Base-by-base conservation (phyloP, 768 basidiomycete species). In the Phylloporus arenicola region DNA sequence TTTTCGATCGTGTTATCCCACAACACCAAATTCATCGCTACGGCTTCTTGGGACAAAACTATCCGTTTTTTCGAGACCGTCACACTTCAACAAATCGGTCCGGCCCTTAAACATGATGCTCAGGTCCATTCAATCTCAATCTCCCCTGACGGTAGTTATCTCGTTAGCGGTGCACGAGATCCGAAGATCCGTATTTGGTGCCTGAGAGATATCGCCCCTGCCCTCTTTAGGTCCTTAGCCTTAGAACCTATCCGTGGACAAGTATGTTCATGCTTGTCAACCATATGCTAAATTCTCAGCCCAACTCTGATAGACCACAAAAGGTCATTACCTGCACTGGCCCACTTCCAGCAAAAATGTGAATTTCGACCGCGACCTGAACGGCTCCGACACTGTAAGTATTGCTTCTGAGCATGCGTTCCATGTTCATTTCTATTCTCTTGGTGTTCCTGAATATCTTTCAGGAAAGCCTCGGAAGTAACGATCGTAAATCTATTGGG, bases 41-140 rank as follows among this genome's bases (percentile, higher is more conserved):
- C 65, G 7, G 65, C 56, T 1, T 69, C 65, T 4, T 53, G 45
- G 55, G 66, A 68, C 19, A 59, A 44, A 19, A 68, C 65, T 2
- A 50, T 65, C 19, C 55, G 67, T 37, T 45, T 68, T 24, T 68
- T 65, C 63, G 61, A 64, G 35, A 47, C 51, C 0, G 37, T 19
- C 19, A 56, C 62, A 2, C 51, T 56, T 19, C 52, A 55, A 19
- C 62, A 53, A 42, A 27, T 58, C 5, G 59, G 54, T 12, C 58
- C 59, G 2, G 22, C 3, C 14, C 62, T 63, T 37, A 38, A 20
- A 33, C 61, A 63, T 17, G 38, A 51, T 16, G 7, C 41, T 13
- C 33, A 31, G 10, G 44, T 58, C 5, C 30, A 45, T 22, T 54
- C 52, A 7, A 35, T 64, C 38, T 53, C 61, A 0, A 46, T 63